Conservation (phyloP, 2,329 filamentous ascomycete genomes). For the Sclerotinia borealis region DNA sequence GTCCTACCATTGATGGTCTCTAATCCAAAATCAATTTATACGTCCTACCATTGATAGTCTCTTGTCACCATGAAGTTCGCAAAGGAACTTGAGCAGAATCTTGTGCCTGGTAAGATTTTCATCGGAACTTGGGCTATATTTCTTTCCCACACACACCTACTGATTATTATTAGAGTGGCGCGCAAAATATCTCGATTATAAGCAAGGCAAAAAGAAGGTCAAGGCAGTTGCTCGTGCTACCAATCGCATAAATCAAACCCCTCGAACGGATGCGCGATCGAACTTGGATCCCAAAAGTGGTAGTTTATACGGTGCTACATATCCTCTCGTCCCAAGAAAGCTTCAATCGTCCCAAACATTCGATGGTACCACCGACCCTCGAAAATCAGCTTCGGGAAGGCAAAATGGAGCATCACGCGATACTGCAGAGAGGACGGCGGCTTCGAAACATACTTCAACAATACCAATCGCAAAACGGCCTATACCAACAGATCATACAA, state of each 20-base stretch:
- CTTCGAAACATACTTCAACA: neutral
- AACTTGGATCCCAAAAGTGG: constrained; percentile 13
- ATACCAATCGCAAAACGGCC: neutral
- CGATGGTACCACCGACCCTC: neutral
- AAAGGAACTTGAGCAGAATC: constrained; percentile 77
- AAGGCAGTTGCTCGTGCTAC: constrained; percentile 75
- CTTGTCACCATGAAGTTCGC: constrained; percentile 52
- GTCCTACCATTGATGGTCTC: neutral
- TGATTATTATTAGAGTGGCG: constrained; percentile 65
- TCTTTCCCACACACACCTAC: neutral
- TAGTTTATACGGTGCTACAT: constrained; percentile 26
- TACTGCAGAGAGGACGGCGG: neutral
- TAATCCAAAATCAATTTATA: too few relatives aligned
- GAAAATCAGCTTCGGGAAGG: constrained; percentile 13
- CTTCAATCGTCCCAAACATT: neutral
- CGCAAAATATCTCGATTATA: constrained; percentile 91
- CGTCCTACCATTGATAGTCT: neutral
- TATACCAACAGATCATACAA: neutral
- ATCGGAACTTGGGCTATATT: neutral
- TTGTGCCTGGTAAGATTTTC: constrained; percentile 62
- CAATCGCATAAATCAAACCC: constrained; percentile 51
- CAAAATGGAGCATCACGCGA: neutral
- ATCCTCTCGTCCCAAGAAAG: constrained; percentile 14
- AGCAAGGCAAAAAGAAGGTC: constrained; percentile 88
- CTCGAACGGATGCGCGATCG: constrained; percentile 29